These are phyloP conservation scores for Vigna mungo DNA, from an alignment of 306 rosid species.

Conservation along the genomic window DNA sequence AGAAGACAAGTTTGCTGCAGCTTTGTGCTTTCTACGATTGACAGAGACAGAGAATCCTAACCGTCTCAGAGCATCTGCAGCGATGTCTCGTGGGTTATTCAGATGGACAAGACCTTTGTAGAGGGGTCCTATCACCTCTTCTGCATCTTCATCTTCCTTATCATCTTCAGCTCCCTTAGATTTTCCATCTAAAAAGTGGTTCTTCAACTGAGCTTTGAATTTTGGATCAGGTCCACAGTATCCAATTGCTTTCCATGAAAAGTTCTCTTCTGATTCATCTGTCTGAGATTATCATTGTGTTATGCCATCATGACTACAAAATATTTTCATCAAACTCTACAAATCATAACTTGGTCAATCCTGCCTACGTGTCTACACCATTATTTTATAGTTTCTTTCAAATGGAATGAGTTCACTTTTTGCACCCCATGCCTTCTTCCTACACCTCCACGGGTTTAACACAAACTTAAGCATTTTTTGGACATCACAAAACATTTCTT, in stretches of 20 bases:
- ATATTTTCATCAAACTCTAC: background rate
- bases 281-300: slow-evolving; percentile 47
- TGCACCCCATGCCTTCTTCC: no score
- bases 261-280: slow-evolving; percentile 65
- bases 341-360: background rate
- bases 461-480: no score
- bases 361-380: background rate
- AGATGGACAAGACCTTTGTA: slow-evolving; percentile 64
- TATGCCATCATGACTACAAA: slow-evolving; percentile 3
- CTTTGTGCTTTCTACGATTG: slow-evolving; percentile 38
- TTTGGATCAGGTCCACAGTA: slow-evolving; percentile 76
- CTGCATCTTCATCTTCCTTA: slow-evolving; percentile 42
- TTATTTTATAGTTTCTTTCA: background rate
- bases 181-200: slow-evolving; percentile 41
- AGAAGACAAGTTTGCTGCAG: slow-evolving; percentile 31
- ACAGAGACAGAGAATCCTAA: slow-evolving; percentile 59
- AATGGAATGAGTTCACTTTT: background rate
- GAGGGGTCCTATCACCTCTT: slow-evolving; percentile 68
- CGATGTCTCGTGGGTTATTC: slow-evolving; percentile 48
- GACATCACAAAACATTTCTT: no score
- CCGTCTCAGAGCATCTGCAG: slow-evolving; percentile 49
- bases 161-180: slow-evolving; percentile 43
- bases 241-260: slow-evolving; percentile 80
- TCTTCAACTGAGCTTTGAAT: slow-evolving; percentile 55
- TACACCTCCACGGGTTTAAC: no score